Conservation (phyloP, 2,329 filamentous ascomycete species). For the Cercospora zeina region DNA sequence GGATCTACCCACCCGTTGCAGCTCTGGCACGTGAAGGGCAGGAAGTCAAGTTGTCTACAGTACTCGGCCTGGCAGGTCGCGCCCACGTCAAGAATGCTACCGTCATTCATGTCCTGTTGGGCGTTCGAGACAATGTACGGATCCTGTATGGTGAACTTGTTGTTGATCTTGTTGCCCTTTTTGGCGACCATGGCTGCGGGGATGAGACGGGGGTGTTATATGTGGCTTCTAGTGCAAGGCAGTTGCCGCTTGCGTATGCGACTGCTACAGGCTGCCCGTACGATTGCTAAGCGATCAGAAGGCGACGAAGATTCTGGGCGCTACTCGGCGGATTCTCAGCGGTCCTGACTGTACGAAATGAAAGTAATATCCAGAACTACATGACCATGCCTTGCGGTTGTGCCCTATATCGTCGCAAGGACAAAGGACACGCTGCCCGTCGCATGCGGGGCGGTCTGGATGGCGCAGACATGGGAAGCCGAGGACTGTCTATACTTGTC, state of each 20-base stretch:
- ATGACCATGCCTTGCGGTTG: neutral
- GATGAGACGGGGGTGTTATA: neutral
- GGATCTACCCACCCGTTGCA: slow-evolving; percentile 59
- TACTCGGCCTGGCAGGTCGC: slow-evolving; percentile 87
- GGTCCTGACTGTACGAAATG: neutral
- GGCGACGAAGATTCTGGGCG: slow-evolving; percentile 30
- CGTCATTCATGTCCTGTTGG: slow-evolving; percentile 55
- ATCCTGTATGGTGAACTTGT: slow-evolving; percentile 34
- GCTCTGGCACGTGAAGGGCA: slow-evolving; percentile 90
- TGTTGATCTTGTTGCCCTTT: slow-evolving; percentile 16
- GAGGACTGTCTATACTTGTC: neutral
- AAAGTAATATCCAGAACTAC: neutral
- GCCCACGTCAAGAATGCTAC: slow-evolving; percentile 76
- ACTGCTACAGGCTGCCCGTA: slow-evolving; percentile 11
- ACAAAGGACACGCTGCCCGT: neutral
- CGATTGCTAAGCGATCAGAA: slow-evolving; percentile 21
- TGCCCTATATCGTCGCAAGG: neutral
- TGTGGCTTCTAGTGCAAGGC: neutral
- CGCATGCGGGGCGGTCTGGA: neutral
- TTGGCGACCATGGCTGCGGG: slow-evolving; percentile 20
- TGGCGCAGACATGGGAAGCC: neutral
- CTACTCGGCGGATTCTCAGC: slow-evolving; percentile 3
- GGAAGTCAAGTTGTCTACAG: slow-evolving; percentile 93
- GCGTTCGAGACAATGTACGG: too few relatives aligned
- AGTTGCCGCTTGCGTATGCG: slow-evolving; percentile 17